Base-by-base conservation (phyloP, 2,329 filamentous ascomycete species). In the Ceratocystis lukuohia region DNA sequence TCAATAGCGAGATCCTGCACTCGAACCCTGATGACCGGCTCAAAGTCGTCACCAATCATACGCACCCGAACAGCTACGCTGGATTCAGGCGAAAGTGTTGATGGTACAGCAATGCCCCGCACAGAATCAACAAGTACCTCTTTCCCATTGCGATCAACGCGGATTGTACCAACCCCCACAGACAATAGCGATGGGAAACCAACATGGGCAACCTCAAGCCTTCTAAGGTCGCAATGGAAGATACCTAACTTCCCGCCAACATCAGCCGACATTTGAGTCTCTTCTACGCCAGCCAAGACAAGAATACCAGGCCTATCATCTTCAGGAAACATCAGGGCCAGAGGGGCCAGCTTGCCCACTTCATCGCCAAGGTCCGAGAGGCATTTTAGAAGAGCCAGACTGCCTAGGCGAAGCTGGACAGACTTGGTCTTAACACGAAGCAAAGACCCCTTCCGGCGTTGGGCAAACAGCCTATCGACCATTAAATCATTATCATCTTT, bases 241-340 rank as follows among this genome's bases (percentile, higher is more conserved):
- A 76, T 77, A 0, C 94, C 94, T 66, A 96, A 79, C 45, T 82
- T 80, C 1, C 85, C 82, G 56, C 86, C 87, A 62, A 93, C 74
- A 56, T 88, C 82, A 8, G 89, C 75, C 30, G 80, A 78, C 7
- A 83, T 75, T 33, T 87, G 80, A 5, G 90, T 71, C 20, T 85
- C 83, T 64, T 85, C 83, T 65, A 96, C 74, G 37, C 84, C 79
- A 0, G 82, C 80, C 46, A 99, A 78, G 0, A 87, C 91, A 46
- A 99, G 79, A 22, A 97, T 79, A 0, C 94, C 94, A 1, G 94
- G 94, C 1, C 92, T 84, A 71, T 99, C 93, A 74, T 99, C 94
- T 71, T 99, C 93, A 0, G 94, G 93, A 1, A 99, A 80, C 73
- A 97, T 97, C 73, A 96, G 97, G 5, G 93, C 84, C 30, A 99